These are phyloP conservation scores for Capsicum rhomboideum DNA, from an alignment of 257 asterid genomes.

Conservation along the genomic window DNA sequence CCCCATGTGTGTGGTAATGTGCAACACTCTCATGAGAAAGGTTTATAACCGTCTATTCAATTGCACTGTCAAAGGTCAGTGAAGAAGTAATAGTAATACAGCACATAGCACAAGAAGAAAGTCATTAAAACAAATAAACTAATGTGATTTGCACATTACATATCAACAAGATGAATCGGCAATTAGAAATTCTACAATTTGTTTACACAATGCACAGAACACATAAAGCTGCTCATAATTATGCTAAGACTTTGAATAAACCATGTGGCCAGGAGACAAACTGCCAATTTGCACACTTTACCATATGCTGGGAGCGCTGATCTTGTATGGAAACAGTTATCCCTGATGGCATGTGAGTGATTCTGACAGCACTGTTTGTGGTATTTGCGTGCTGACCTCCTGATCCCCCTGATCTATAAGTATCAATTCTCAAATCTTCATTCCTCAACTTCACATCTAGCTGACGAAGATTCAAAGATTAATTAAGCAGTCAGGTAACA, in stretches of 20 bases:
- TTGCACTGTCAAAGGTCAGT: neutral
- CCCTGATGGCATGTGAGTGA: constrained; percentile 86
- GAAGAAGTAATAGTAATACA: neutral
- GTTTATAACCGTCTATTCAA: neutral
- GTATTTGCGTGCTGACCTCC: constrained; percentile 97
- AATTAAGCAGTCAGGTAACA: neutral
- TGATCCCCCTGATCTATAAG: constrained; percentile 91
- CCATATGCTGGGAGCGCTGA: constrained; percentile 94
- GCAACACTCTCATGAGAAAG: neutral
- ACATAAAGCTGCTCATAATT: neutral
- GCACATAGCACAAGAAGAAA: neutral
- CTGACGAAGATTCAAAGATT: constrained; percentile 30
- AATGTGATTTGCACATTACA: neutral
- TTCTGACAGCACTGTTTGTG: constrained; percentile 93
- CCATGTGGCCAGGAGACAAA: neutral
- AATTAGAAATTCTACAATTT: too few species aligned
- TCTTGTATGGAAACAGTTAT: constrained; percentile 83
- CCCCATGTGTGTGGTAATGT: neutral
- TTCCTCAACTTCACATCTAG: constrained; percentile 72
- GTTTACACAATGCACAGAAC: neutral
- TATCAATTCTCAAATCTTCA: constrained; percentile 85
- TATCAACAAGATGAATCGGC: too few species aligned
- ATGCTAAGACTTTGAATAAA: neutral
- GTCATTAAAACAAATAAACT: neutral
- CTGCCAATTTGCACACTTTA: constrained; percentile 12